These are phyloP conservation scores for Huntiella bhutanensis DNA, from an alignment of 2,329 filamentous ascomycete species.

Conservation along the genomic window DNA sequence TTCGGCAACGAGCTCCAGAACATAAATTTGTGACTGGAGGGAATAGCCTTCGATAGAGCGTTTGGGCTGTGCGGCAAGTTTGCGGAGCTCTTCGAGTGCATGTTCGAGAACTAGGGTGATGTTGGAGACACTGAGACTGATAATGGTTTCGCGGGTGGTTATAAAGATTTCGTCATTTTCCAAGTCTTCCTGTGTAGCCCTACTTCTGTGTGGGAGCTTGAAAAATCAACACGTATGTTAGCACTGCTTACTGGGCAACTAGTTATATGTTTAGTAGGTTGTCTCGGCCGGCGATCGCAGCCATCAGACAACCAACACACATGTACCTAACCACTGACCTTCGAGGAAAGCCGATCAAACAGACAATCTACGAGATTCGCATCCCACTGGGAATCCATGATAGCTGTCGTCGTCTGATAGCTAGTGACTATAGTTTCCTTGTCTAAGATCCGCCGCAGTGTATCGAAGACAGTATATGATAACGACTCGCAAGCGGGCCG, in stretches of 20 bases:
- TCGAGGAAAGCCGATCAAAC: constrained; percentile 38
- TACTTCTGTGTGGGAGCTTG: constrained; percentile 44
- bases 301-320: not conserved
- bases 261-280: too few species aligned
- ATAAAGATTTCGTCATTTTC: constrained; percentile 41
- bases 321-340: constrained; percentile 24
- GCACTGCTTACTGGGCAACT: not conserved
- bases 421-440: not conserved
- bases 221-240: not conserved
- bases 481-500: too few species aligned
- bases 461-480: too few species aligned
- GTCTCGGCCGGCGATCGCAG: too few species aligned
- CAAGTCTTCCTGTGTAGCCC: constrained; percentile 35
- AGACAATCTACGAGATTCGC: constrained; percentile 36
- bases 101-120: constrained; percentile 36
- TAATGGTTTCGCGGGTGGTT: constrained; percentile 40
- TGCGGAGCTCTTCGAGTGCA: constrained; percentile 38
- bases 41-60: constrained; percentile 33
- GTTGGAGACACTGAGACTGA: constrained; percentile 37
- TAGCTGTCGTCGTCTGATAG: not conserved
- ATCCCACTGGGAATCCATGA: constrained; percentile 21
- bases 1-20: constrained; percentile 44
- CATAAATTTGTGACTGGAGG: constrained; percentile 43
- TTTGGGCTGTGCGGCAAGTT: constrained; percentile 33
- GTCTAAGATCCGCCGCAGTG: too few species aligned